These are phyloP conservation scores for Colletotrichum falcatum DNA, from an alignment of 2,329 filamentous ascomycete species.

Conservation along the genomic window DNA sequence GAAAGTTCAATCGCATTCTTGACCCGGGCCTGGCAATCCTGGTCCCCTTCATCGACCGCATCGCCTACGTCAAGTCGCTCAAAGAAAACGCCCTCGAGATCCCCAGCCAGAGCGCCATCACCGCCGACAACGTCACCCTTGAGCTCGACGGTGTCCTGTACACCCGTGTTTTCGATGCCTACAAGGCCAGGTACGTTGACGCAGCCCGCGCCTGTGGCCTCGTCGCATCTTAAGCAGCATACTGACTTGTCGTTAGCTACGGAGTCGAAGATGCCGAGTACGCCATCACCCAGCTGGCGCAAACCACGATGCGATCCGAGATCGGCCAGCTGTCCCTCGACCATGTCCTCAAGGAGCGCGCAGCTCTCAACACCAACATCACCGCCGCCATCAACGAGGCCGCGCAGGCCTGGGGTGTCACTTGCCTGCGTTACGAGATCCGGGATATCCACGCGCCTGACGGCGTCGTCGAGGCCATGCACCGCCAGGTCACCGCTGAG, in stretches of 20 bases:
- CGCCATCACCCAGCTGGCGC: constrained; percentile 95
- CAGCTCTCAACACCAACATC: constrained; percentile 96
- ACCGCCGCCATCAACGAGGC: constrained; percentile 99
- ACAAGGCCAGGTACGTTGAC: constrained; percentile 84
- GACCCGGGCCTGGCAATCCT: constrained; percentile 91
- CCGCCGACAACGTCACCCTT: constrained; percentile 96
- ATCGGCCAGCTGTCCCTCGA: constrained; percentile 97
- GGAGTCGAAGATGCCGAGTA: constrained; percentile 99
- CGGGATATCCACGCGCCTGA: constrained; percentile 96
- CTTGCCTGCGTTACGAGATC: constrained; percentile 97
- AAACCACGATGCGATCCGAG: constrained; percentile 98
- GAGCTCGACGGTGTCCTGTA: constrained; percentile 97
- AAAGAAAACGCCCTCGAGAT: constrained; percentile 98
- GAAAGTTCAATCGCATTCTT: constrained; percentile 93
- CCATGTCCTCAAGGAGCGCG: constrained; percentile 97
- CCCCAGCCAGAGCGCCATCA: constrained; percentile 96
- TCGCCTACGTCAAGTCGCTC: constrained; percentile 96
- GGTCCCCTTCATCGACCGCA: constrained; percentile 91
- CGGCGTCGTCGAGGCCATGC: constrained; percentile 96
- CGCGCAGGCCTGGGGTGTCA: constrained; percentile 95
- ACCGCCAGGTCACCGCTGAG: constrained; percentile 96
- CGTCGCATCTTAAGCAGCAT: background rate
- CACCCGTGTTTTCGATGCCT: constrained; percentile 96
- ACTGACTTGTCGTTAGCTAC: constrained; percentile 71
- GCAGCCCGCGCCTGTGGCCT: background rate